Evolutionary conservation across 73 alveolate genomes (phyloP), one percentile per base, ranked within the genome.

Genomic region (Blepharisma japonicum): DNA sequence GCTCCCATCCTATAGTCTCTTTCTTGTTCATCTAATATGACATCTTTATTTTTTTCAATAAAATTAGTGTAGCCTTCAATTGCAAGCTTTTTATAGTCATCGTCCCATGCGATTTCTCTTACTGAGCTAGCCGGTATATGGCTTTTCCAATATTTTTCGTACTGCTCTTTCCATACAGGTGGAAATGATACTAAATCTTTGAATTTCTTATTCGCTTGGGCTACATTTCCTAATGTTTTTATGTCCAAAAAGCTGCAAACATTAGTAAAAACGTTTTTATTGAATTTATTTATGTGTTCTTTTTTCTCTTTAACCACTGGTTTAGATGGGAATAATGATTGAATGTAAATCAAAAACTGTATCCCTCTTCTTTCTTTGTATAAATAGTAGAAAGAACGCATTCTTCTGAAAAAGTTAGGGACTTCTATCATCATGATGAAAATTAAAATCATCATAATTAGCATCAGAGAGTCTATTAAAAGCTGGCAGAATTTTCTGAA

Each of bases 21-120:
- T 70, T 70, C 80, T 45, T 70, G 68, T 45, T 70, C 80, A 47
- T 70, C 80, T 70, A 70, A 70, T 38, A 70, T n/a, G 4, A 45
- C 20, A 5, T 54, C 80, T 39, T 9, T 9, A 45, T 70, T 39
- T 45, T 70, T 25, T 45, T 45, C 20, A 11, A 20, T 45, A 70
- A 38, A 70, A 45, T 25, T 38, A 1, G 11, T 45, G 4, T n/a
- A 70, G 32, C 77, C 80, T 70, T 45, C 32, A 2, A 18, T 47
- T n/a, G 20, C 56, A 7, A 70, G 80, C 4, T 39, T 20, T 38
- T 45, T 23, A 45, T 70, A 70, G 45, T 70, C 80, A 70, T 39
- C 68, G 11, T 45, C 66, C 25, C 11, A 11, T n/a, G 66, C 25
- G 21, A 45, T 38, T 25, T 70, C 77, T 14, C 46, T 39, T 7